Evolutionary conservation across 257 asterid species (phyloP).

Genomic region (Solanum infundibuliforme): DNA sequence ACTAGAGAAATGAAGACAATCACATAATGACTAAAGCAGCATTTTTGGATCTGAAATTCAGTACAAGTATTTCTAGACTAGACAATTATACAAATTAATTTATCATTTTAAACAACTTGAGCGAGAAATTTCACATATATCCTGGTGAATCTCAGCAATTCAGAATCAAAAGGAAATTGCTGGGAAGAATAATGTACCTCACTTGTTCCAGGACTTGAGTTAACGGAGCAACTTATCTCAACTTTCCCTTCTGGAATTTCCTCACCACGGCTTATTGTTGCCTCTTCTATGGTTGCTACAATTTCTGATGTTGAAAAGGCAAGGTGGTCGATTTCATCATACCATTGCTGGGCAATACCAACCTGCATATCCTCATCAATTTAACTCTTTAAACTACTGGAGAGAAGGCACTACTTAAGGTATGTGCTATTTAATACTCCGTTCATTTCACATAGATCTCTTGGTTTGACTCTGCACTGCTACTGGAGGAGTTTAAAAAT

Average conservation of each 20-base stretch:
- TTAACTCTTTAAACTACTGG: slow-evolving; percentile 7
- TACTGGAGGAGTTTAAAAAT: not conserved
- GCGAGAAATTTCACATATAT: not conserved
- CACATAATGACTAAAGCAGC: not conserved
- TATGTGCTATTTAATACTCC: not conserved
- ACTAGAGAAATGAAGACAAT: slow-evolving; percentile 1
- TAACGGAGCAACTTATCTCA: slow-evolving; percentile 46
- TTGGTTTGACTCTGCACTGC: not conserved
- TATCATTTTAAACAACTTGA: not conserved
- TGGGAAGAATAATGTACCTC: slow-evolving; percentile 39
- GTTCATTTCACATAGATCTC: not conserved
- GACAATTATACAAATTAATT: not conserved
- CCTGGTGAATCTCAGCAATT: not conserved
- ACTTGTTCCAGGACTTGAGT: slow-evolving; percentile 93
- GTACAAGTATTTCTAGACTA: not conserved
- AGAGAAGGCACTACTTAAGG: not conserved
- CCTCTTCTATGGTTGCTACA: slow-evolving; percentile 22
- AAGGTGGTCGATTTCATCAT: slow-evolving; percentile 64
- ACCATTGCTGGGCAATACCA: slow-evolving; percentile 66
- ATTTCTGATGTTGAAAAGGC: slow-evolving; percentile 26
- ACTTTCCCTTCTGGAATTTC: slow-evolving; percentile 38
- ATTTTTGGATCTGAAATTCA: not conserved
- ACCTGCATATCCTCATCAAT: slow-evolving; percentile 32
- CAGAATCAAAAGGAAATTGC: not conserved
- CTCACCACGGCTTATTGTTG: slow-evolving; percentile 3